Evolutionary conservation across 2,329 filamentous ascomycete genomes (phyloP).

Genomic region (Cladosporium sp.): DNA sequence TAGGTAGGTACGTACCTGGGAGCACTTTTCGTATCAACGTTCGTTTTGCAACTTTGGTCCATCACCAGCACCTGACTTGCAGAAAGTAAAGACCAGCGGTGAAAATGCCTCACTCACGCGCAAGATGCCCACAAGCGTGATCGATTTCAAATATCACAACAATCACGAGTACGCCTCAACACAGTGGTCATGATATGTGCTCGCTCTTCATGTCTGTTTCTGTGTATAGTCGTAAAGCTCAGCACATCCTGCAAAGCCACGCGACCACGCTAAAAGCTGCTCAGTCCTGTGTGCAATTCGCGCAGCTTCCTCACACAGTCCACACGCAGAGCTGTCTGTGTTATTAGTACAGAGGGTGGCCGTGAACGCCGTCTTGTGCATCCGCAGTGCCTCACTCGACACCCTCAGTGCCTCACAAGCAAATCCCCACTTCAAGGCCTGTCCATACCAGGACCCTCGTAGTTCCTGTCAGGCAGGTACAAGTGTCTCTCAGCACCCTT

Average conservation of each 20-base stretch:
- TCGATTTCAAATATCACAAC: not conserved
- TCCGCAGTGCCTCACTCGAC: not conserved
- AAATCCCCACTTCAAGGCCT: conserved; percentile 27
- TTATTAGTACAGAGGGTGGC: conserved; percentile 14
- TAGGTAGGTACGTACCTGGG: not conserved
- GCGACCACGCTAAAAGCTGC: conserved; percentile 8
- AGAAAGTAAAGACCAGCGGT: not conserved
- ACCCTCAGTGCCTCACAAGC: not conserved
- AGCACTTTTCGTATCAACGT: not conserved
- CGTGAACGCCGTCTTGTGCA: not conserved
- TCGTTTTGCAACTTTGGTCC: not conserved
- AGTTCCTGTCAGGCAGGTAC: conserved; percentile 90
- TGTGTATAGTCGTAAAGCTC: conserved; percentile 15
- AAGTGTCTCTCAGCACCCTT: conserved; percentile 89
- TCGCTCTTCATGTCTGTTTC: not conserved
- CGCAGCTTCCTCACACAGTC: not conserved
- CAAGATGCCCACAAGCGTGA: not conserved
- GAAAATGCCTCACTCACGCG: not conserved
- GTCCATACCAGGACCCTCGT: conserved; percentile 67
- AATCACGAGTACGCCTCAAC: not conserved
- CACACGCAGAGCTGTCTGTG: not conserved
- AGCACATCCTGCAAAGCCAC: not conserved
- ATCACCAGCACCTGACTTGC: not conserved
- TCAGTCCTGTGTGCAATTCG: not conserved
- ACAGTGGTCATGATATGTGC: not conserved